Evolutionary conservation across 805 yeast species (phyloP).

Genomic region (Torulaspora delbrueckii): DNA sequence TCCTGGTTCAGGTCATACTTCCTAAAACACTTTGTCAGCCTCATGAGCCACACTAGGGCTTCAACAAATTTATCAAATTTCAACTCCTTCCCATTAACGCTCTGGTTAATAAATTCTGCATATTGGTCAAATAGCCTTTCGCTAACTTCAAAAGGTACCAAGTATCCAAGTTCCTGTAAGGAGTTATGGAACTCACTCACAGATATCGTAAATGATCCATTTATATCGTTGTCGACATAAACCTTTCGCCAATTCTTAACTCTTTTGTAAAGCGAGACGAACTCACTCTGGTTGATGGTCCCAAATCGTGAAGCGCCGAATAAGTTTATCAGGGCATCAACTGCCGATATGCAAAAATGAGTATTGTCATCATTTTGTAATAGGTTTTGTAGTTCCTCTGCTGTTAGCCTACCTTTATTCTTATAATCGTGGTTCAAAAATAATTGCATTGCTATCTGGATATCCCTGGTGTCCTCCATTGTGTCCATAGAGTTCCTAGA

Average conservation of each 20-base stretch:
- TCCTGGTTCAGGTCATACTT: slow-evolving; percentile 69
- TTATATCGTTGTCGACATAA: slow-evolving; percentile 36
- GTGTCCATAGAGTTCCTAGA: slow-evolving; percentile 11
- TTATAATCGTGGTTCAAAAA: slow-evolving; percentile 33
- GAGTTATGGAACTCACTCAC: slow-evolving; percentile 33
- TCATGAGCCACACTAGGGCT: slow-evolving; percentile 67
- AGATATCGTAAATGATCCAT: slow-evolving; percentile 32
- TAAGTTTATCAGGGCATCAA: slow-evolving; percentile 34
- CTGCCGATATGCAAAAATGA: slow-evolving; percentile 32
- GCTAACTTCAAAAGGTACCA: slow-evolving; percentile 33
- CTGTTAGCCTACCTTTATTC: slow-evolving; percentile 31
- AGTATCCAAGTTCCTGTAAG: slow-evolving; percentile 33
- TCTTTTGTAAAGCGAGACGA: slow-evolving; percentile 32
- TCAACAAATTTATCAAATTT: slow-evolving; percentile 82
- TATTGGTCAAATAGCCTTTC: slow-evolving; percentile 36
- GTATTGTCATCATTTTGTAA: slow-evolving; percentile 35
- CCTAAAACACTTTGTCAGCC: slow-evolving; percentile 73
- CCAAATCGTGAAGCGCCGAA: slow-evolving; percentile 37
- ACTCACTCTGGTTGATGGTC: slow-evolving; percentile 32
- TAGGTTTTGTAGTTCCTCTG: slow-evolving; percentile 33
- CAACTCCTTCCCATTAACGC: slow-evolving; percentile 38
- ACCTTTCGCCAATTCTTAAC: slow-evolving; percentile 36
- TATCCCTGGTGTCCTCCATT: slow-evolving; percentile 23
- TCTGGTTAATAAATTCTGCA: slow-evolving; percentile 31
- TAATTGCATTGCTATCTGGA: slow-evolving; percentile 29